Evolutionary conservation across 306 rosid genomes (phyloP), one percentile per base, ranked within the genome.

Genomic region (Trifolium repens): DNA sequence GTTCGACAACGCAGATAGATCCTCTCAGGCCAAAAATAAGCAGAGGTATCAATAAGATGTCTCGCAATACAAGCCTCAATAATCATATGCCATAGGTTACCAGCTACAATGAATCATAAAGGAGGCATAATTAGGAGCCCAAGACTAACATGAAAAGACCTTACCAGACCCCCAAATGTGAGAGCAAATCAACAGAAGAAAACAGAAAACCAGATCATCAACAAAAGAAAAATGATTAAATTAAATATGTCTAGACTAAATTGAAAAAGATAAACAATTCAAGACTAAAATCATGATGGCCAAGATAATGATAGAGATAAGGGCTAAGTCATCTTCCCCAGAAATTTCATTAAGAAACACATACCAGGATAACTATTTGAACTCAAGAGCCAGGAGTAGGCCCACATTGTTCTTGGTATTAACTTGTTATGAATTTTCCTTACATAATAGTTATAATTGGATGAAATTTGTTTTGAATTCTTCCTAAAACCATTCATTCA

Each of bases 61-160:
- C 98, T 88, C 27, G 97, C 96, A 71, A 93, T 93, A 79, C 93
- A 91, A 62, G 98, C 96, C 85, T 93, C 98, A 46, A 93, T 87
- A 73, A 94, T 92, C 75, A 94, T 82, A 88, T 94, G 99, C 46
- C 93, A 83, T 83, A 94, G 72, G 86, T 92, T 94, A 74, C 99
- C 99, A 72, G 80, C 99, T 94, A 89, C 83, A 86, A 74, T 58
- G 64, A 61, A 79, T 72, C 58, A 79, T 62, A 77, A 73, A 40
- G 64, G 49, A 35, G 54, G 57, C 16, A 37, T 35, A 40, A 46
- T 32, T 49, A 53, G 61, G 75, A 34, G 24, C 44, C 35, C 65
- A 32, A 55, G 72, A 61, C 71, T 44, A 76, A 61, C 39, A 37
- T 17, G 19, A 40, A 52, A 49, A 74, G 68, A 46, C 52, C 50